Base-by-base conservation (phyloP, 257 asterid species). In the Pogostemon cablin region DNA sequence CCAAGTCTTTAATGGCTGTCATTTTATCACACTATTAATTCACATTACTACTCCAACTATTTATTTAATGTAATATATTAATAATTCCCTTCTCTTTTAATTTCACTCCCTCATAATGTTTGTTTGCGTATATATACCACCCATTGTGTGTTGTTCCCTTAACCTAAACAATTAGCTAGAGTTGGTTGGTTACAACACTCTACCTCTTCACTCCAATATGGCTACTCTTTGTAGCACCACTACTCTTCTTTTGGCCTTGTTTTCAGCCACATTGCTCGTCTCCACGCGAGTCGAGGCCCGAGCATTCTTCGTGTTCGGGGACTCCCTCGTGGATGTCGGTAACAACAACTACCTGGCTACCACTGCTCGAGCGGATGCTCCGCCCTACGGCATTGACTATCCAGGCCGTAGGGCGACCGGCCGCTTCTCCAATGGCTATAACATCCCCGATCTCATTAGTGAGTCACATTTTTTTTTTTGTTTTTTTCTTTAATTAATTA, bases 361-460 rank as follows among this genome's bases (percentile, higher is more conserved):
- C 25, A 78, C 85, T 0, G 95, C 95, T 40, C 91, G 91, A 0
- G 95, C 95, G 0, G 91, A 87, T 2, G 38, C 80, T 0, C 89
- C 95, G 0, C 95, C 95, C 0, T 85, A 87, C 4, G 95, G 95
- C 35, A 74, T 87, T 35, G 95, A 87, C 74, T 80, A 68, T 59
- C 91, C 95, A 41, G 54, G 77, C 2, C 84, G 78, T n/a, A 66
- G 72, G 5, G 64, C 95, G 0, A 80, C 89, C 1, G 95, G 95
- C 0, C 95, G 95, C 0, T 87, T 87, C 79, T 87, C 95, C 55
- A 87, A 87, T 46, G 95, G 95, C 67, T 73, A 67, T n/a, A 87
- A 79, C 54, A 75, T 87, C 25, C 89, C 91, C 2, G 95, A 87
- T 69, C 67, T 87, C 0, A 82, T 87, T 85, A 86, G 95, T 83